Conservation (phyloP, 2,329 filamentous ascomycete species). For the Xylaria hypoxylon region DNA sequence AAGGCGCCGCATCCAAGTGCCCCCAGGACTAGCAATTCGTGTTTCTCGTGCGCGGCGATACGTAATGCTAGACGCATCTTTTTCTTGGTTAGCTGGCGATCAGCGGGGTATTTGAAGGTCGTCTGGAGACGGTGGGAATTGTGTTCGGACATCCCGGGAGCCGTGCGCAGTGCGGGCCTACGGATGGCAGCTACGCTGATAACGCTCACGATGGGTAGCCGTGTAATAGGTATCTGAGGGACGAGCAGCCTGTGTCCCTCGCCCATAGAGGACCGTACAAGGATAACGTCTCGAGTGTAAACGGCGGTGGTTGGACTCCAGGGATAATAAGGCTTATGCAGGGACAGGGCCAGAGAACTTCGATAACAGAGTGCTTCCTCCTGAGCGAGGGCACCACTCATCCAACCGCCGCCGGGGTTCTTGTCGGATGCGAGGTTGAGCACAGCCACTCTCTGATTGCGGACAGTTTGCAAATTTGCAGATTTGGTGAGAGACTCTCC, state of each 20-base stretch:
- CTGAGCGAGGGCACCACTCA: conserved; percentile 64
- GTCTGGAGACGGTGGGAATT: background rate
- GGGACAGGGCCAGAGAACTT: conserved; percentile 56
- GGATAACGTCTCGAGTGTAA: conserved; percentile 52
- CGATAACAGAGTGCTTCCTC: conserved; percentile 71
- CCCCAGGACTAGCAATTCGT: conserved; percentile 72
- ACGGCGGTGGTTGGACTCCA: conserved; percentile 41
- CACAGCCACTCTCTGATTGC: conserved; percentile 56
- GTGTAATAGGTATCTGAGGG: conserved; percentile 28
- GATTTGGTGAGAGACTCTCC: conserved; percentile 32
- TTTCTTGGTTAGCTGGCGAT: conserved; percentile 66
- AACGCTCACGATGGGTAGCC: conserved; percentile 59
- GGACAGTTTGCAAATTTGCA: background rate
- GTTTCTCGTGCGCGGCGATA: conserved; percentile 67
- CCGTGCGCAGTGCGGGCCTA: conserved; percentile 23
- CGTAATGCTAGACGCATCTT: conserved; percentile 73
- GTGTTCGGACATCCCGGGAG: conserved; percentile 37
- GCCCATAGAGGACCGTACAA: conserved; percentile 46
- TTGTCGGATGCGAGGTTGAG: conserved; percentile 68
- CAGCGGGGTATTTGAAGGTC: conserved; percentile 56
- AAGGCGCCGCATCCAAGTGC: conserved; percentile 78
- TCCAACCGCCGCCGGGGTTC: conserved; percentile 65
- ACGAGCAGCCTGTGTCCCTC: conserved; percentile 46
- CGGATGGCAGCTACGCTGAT: conserved; percentile 51
- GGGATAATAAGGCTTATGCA: conserved; percentile 48